Conservation (phyloP, 495 filamentous ascomycete species). For the Penicillium paradoxum region DNA sequence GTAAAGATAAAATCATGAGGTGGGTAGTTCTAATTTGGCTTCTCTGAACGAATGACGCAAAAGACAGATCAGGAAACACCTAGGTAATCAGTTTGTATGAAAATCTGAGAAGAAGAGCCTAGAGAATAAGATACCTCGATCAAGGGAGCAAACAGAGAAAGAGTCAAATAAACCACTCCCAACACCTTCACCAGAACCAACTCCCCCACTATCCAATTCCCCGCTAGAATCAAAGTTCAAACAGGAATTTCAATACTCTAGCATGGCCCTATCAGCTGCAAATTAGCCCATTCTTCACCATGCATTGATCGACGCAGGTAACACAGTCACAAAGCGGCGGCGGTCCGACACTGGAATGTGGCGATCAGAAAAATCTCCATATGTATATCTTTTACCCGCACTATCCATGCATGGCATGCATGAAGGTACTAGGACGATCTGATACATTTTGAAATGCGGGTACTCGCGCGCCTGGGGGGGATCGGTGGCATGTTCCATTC, state of each 20-base stretch:
- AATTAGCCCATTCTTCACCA: constrained; percentile 3
- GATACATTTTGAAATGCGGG: background rate
- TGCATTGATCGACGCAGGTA: constrained; percentile 9
- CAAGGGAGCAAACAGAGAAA: no score
- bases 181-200: background rate
- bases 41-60: no score
- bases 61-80: no score
- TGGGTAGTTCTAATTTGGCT: no score
- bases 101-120: no score
- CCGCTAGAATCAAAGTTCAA: background rate
- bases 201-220: background rate
- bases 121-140: no score
- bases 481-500: constrained; percentile 5
- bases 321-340: constrained; percentile 7
- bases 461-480: background rate
- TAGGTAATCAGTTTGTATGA: no score
- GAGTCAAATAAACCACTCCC: no score
- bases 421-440: background rate
- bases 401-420: background rate
- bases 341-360: constrained; percentile 18
- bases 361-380: background rate
- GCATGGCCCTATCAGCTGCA: background rate
- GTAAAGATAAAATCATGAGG: no score
- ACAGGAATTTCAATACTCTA: background rate
- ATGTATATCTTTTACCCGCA: background rate